phyloP scores from a whole-genome alignment of 2,329 filamentous ascomycete genomes.

The Thermothelomyces thermophilus region DNA sequence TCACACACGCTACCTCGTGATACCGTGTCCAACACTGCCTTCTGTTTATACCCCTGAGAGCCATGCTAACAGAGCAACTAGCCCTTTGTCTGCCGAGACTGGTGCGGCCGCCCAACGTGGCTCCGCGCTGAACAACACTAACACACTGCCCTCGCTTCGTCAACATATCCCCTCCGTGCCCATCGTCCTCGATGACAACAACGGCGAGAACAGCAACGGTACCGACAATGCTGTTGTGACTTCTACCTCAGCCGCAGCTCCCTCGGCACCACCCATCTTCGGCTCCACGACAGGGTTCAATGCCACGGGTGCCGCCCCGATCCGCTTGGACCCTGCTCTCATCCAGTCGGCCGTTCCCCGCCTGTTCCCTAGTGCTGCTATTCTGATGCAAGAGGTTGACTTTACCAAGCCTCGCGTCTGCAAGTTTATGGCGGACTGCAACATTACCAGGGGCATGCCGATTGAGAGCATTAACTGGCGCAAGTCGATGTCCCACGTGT shows the following conservation, averaged over 20 bases:
- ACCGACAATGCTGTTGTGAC: not conserved
- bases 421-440: conserved; percentile 51
- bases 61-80: not conserved
- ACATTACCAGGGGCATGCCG: conserved; percentile 34
- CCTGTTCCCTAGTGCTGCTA: not conserved
- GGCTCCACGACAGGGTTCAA: not conserved
- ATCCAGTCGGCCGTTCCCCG: not conserved
- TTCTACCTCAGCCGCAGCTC: not conserved
- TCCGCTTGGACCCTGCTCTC: not conserved
- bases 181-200: not conserved
- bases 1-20: too few species aligned
- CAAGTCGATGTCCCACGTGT: conserved; percentile 75
- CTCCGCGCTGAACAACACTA: not conserved
- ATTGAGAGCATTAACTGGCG: conserved; percentile 31
- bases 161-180: not conserved
- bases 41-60: too few species aligned
- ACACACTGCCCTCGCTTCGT: not conserved
- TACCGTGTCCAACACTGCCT: too few species aligned
- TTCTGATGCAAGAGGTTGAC: not conserved
- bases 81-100: not conserved
- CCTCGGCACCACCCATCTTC: not conserved
- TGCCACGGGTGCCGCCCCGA: not conserved
- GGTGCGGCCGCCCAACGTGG: not conserved
- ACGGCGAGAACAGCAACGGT: not conserved
- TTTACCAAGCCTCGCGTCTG: conserved; percentile 32